Conservation (phyloP, 176 grass and related monocot species). For the Aegilops speltoides region DNA sequence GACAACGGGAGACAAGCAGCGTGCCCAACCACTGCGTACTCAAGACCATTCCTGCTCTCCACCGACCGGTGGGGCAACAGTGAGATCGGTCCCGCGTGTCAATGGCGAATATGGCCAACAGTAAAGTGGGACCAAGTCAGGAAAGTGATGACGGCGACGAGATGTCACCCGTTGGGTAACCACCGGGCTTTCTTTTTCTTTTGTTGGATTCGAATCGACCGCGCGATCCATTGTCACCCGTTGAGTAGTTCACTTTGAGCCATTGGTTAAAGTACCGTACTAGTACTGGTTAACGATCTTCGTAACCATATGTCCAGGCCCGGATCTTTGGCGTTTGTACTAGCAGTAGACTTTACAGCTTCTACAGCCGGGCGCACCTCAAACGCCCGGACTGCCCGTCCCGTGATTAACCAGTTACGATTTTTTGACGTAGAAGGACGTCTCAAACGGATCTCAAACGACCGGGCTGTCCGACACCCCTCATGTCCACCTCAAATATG, state of each 20-base stretch:
- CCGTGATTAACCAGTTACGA: too few species aligned
- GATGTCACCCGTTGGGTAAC: not conserved
- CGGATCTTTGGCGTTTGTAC: too few species aligned
- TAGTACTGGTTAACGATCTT: too few species aligned
- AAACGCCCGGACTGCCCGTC: too few species aligned
- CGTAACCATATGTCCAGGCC: too few species aligned
- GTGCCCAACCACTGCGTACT: not conserved
- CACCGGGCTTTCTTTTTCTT: not conserved
- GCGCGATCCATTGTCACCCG: not conserved
- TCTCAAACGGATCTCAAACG: too few species aligned
- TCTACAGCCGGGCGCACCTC: too few species aligned
- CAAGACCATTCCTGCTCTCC: not conserved
- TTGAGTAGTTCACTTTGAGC: not conserved
- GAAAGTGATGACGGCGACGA: not conserved
- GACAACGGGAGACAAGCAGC: not conserved
- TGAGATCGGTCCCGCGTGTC: not conserved
- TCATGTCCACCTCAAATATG: too few species aligned
- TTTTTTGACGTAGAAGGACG: too few species aligned
- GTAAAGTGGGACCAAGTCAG: not conserved
- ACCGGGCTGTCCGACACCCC: too few species aligned
- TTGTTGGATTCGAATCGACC: not conserved
- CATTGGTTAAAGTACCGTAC: too few species aligned
- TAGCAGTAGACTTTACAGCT: too few species aligned
- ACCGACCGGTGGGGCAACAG: not conserved
- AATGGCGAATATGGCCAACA: not conserved